A percentile compares a stretch with the other conserved stretches of the same genome.
These are phyloP conservation scores for Aspergillus pseudoterreus DNA, from an alignment of 2,329 filamentous ascomycete genomes.

Conservation along the genomic window DNA sequence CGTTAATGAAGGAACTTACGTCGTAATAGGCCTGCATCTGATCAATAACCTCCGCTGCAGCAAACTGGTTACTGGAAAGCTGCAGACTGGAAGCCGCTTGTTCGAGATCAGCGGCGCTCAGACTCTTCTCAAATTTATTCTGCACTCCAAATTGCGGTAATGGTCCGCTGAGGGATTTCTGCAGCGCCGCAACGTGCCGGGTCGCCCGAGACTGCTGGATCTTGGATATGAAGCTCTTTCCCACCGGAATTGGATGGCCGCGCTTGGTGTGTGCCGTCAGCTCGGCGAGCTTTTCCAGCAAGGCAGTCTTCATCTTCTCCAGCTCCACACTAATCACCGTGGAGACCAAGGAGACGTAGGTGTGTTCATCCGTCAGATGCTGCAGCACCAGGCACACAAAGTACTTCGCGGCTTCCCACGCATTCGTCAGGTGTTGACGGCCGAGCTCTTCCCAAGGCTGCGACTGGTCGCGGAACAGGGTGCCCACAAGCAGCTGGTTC, in stretches of 20 bases:
- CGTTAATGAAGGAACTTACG: conserved; percentile 7
- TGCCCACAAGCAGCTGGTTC: conserved; percentile 30
- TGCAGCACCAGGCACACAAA: conserved; percentile 23
- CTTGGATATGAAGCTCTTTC: conserved; percentile 9
- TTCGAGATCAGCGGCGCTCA: not conserved
- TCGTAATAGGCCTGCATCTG: conserved; percentile 37
- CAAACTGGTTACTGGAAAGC: conserved; percentile 27
- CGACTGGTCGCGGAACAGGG: conserved; percentile 32
- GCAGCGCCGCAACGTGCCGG: conserved; percentile 8
- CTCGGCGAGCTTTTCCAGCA: conserved; percentile 22
- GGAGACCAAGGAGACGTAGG: conserved; percentile 14
- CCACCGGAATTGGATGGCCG: conserved; percentile 22
- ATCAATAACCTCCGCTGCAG: conserved; percentile 41
- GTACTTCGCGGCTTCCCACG: conserved; percentile 18
- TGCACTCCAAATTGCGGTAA: not conserved
- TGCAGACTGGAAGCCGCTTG: not conserved
- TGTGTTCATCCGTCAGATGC: conserved; percentile 21
- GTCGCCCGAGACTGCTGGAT: conserved; percentile 8
- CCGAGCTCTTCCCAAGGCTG: conserved; percentile 32
- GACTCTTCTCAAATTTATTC: not conserved
- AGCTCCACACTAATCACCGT: conserved; percentile 20
- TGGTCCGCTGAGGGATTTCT: not conserved
- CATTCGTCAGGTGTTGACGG: conserved; percentile 17
- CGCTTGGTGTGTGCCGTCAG: conserved; percentile 18
- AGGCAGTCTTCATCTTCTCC: conserved; percentile 12